Base-by-base conservation (phyloP, 2,329 filamentous ascomycete genomes). In the Neurospora crassa region DNA sequence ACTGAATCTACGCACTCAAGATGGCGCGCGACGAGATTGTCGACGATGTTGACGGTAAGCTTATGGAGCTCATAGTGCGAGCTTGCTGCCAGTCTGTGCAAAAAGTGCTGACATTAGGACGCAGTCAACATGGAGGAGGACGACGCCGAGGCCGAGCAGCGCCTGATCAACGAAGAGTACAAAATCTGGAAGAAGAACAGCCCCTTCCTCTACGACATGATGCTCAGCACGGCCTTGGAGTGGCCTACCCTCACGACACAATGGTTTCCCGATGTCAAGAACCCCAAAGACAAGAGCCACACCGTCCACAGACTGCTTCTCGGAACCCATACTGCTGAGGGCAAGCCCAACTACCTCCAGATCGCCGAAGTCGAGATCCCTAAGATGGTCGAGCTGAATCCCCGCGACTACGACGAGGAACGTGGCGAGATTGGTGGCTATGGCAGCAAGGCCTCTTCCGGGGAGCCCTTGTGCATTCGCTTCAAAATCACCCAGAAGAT, bases 161-260 rank as follows among this genome's bases (percentile, higher is more conserved):
- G 96, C 82, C 86, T 97, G 73, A 94, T 98, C 82, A 98, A 98
- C 77, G 96, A 99, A 85, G 96, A 99, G 81, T 99, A 99, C 88
- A 99, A 99, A 82, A 97, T 95, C 75, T 99, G 96, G 96, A 99
- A 99, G 87, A 99, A 99, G 86, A 99, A 99, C 83, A 93, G 92
- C 75, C 94, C 96, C 3, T 98, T 98, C 79, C 91, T 99, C 77
- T 99, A 99, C 81, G 96, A 99, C 81, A 93, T 97, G 89, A 96
- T 99, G 75, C 87, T 98, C 68, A 91, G 94, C 78, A 97, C 93
- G 75, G 96, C 96, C 53, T 85, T 99, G 71, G 94, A 97, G 79
- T 99, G 96, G 96, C 96, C 96, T 16, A 97, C 96, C 3, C 88
- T 99, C 74, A 98, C 96, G 37, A 94, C 94, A 2, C 96, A 99